A percentile compares a stretch with the other conserved stretches of the same genome.
Evolutionary conservation across 169 alveolate species (phyloP).

Genomic region (Theileria sp.): DNA sequence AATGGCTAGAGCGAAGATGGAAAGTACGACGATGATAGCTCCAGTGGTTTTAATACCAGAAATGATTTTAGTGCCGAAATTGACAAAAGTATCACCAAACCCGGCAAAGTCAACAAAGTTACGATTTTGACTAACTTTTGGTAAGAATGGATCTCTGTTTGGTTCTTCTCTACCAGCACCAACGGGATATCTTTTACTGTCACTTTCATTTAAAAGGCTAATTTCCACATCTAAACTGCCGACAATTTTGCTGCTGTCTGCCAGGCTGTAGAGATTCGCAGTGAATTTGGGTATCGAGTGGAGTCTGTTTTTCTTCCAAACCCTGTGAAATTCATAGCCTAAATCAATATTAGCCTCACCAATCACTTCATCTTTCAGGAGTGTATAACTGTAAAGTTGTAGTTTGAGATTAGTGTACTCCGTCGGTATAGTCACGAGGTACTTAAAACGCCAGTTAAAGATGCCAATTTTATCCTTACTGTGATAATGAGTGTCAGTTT

Average conservation of each 20-base stretch:
- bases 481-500: constrained; percentile 87
- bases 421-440: constrained; percentile 82
- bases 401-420: constrained; percentile 80
- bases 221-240: constrained; percentile 86
- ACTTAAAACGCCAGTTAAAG: constrained; percentile 88
- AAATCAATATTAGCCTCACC: constrained; percentile 84
- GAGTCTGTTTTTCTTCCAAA: constrained; percentile 71
- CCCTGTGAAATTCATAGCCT: constrained; percentile 78
- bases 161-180: constrained; percentile 91
- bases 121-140: constrained; percentile 84
- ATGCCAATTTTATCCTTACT: constrained; percentile 85
- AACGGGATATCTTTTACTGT: constrained; percentile 83
- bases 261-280: constrained; percentile 78
- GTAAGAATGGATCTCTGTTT: constrained; percentile 84
- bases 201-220: constrained; percentile 77
- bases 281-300: constrained; percentile 79
- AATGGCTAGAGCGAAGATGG: constrained; percentile 37
- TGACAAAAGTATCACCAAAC: constrained; percentile 78
- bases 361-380: constrained; percentile 78
- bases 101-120: constrained; percentile 87
- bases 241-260: constrained; percentile 76
- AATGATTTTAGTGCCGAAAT: constrained; percentile 78
- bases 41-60: constrained; percentile 77
- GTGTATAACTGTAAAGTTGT: constrained; percentile 75
- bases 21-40: constrained; percentile 41